phyloP scores from a whole-genome alignment of 345 rosid genomes.

The Xanthoceras sorbifolium region DNA sequence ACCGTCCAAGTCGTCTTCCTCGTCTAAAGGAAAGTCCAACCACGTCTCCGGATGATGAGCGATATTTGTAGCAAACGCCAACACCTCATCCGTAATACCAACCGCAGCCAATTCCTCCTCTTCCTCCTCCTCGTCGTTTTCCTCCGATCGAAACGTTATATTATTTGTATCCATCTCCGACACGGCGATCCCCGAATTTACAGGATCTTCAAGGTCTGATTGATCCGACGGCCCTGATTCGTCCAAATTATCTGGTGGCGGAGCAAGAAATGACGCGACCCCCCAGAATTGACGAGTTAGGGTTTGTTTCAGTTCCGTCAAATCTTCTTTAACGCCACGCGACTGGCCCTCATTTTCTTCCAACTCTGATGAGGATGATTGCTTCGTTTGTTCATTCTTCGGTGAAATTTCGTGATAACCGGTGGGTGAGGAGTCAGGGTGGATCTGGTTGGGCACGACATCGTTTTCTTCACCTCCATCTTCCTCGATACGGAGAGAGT shows the following conservation, averaged over 20 bases:
- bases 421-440: slow-evolving; percentile 13
- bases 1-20: slow-evolving; percentile 86
- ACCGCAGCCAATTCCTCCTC: slow-evolving; percentile 34
- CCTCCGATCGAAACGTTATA: slow-evolving; percentile 47
- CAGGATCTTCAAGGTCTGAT: slow-evolving; percentile 32
- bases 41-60: slow-evolving; percentile 96
- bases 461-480: slow-evolving; percentile 40
- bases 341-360: slow-evolving; percentile 46
- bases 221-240: slow-evolving; percentile 33
- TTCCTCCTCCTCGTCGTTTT: slow-evolving; percentile 32
- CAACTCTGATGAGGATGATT: slow-evolving; percentile 11
- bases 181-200: slow-evolving; percentile 52
- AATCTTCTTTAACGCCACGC: slow-evolving; percentile 88
- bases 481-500: slow-evolving; percentile 76
- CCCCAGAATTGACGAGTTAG: slow-evolving; percentile 85
- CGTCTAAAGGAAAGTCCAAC: slow-evolving; percentile 90
- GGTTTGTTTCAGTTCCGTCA: slow-evolving; percentile 71
- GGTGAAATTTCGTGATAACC: slow-evolving; percentile 19
- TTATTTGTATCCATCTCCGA: slow-evolving; percentile 51
- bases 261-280: slow-evolving; percentile 89
- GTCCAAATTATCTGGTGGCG: slow-evolving; percentile 36
- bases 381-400: slow-evolving; percentile 21
- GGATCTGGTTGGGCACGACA: slow-evolving; percentile 22
- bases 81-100: slow-evolving; percentile 84
- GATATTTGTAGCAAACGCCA: slow-evolving; percentile 82